These are phyloP conservation scores for Leccinum variicolor DNA, from an alignment of 768 basidiomycete species.

Conservation along the genomic window DNA sequence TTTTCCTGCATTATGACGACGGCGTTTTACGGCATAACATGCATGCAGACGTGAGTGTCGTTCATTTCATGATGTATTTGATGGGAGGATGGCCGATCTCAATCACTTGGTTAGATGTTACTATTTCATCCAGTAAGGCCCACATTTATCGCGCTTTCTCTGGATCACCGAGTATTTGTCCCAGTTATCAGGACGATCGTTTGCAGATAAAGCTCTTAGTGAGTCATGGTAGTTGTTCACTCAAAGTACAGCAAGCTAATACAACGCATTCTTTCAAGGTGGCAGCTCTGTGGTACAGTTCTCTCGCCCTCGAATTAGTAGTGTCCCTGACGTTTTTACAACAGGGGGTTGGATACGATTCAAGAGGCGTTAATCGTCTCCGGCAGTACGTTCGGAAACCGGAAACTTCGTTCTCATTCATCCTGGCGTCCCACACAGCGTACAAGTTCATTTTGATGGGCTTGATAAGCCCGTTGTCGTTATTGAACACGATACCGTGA, in stretches of 20 bases:
- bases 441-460: conserved; percentile 9
- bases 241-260: background rate
- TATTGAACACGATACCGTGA: background rate
- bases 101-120: background rate
- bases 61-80: background rate
- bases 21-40: background rate
- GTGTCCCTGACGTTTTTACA: background rate
- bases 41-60: background rate
- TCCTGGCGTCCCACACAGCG: background rate
- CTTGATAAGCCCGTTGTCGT: background rate
- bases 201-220: conserved; percentile 6
- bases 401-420: background rate
- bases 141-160: background rate
- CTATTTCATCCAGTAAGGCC: conserved; percentile 1
- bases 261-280: background rate
- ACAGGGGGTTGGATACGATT: conserved; percentile 9
- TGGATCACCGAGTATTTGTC: rapidly evolving
- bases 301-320: background rate
- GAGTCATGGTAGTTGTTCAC: background rate
- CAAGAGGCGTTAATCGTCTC: conserved; percentile 9
- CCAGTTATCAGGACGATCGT: conserved; percentile 7
- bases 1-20: background rate
- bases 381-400: conserved; percentile 5
- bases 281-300: conserved; percentile 5
- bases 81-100: background rate